A percentile compares a stretch with the other conserved stretches of the same genome.
phyloP scores from a whole-genome alignment of 345 rosid genomes.

The Nasturtium officinale region DNA sequence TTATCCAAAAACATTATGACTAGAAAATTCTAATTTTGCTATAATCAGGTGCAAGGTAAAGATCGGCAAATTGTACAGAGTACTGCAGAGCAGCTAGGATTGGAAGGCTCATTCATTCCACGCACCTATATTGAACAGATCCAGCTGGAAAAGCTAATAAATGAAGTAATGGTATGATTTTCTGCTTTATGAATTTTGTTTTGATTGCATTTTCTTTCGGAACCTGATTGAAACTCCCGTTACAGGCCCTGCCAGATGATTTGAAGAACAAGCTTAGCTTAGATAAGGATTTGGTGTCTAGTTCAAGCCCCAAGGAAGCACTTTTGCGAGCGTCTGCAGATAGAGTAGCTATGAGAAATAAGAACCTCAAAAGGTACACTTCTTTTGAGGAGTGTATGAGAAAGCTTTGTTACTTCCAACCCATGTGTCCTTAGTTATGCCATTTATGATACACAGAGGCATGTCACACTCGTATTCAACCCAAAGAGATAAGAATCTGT shows the following conservation, averaged over 20 bases:
- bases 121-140: slow-evolving; percentile 92
- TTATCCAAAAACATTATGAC: not conserved
- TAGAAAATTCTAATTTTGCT: not conserved
- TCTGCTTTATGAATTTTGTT: not conserved
- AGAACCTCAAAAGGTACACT: slow-evolving; percentile 67
- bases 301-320: slow-evolving; percentile 91
- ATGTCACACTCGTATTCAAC: slow-evolving; percentile 91
- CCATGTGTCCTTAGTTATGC: slow-evolving; percentile 32
- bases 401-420: slow-evolving; percentile 33
- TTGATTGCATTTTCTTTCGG: not conserved
- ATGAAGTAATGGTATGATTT: slow-evolving; percentile 78
- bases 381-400: slow-evolving; percentile 35
- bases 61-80: slow-evolving; percentile 65
- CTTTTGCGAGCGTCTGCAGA: slow-evolving; percentile 72
- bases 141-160: slow-evolving; percentile 82
- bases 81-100: slow-evolving; percentile 73
- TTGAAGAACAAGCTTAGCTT: slow-evolving; percentile 78
- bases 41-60: slow-evolving; percentile 92
- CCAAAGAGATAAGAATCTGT: slow-evolving; percentile 66
- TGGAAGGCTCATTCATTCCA: slow-evolving; percentile 80
- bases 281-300: slow-evolving; percentile 79
- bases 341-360: slow-evolving; percentile 69
- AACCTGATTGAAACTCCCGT: slow-evolving; percentile 31
- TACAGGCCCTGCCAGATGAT: slow-evolving; percentile 85
- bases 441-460: slow-evolving; percentile 55